These are phyloP conservation scores for Pistacia integerrima DNA, from an alignment of 345 rosid species.

Conservation along the genomic window DNA sequence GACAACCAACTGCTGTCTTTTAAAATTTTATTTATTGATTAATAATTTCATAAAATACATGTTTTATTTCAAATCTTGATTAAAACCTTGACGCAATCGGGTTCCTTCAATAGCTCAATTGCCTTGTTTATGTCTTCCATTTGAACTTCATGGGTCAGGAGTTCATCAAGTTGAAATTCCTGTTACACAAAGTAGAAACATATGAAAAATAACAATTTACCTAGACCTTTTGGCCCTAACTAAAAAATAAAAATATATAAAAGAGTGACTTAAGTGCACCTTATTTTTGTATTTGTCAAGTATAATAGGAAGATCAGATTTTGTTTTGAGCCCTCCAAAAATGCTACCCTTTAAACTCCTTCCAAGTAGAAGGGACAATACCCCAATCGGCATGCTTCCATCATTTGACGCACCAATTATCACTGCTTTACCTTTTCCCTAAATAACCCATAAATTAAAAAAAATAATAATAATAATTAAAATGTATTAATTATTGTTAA, in stretches of 20 bases:
- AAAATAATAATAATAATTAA: too few relatives aligned
- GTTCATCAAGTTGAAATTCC: conserved; percentile 54
- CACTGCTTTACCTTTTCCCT: too few relatives aligned
- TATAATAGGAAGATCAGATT: conserved; percentile 48
- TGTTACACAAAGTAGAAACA: conserved; percentile 9
- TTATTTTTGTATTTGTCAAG: conserved; percentile 50
- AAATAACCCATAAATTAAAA: too few relatives aligned
- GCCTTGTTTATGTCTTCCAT: conserved; percentile 51
- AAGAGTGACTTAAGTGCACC: conserved; percentile 12
- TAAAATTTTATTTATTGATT: too few relatives aligned
- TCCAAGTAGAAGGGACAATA: conserved; percentile 34
- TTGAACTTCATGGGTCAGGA: conserved; percentile 50
- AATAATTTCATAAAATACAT: too few relatives aligned
- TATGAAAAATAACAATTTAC: too few relatives aligned
- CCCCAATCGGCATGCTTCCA: conserved; percentile 17
- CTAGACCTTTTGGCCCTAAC: too few relatives aligned
- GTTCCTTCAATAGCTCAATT: conserved; percentile 35
- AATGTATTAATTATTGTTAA: not conserved
- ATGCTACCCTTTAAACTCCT: conserved; percentile 53
- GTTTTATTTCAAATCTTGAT: not conserved
- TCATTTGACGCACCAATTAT: conserved; percentile 23
- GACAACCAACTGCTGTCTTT: too few relatives aligned
- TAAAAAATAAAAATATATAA: not conserved
- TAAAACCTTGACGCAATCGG: conserved; percentile 41
- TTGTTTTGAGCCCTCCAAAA: conserved; percentile 66